Evolutionary conservation across 2,329 filamentous ascomycete genomes (phyloP), one percentile per base, ranked within the genome.

Genomic region (Nothopassalora personata): DNA sequence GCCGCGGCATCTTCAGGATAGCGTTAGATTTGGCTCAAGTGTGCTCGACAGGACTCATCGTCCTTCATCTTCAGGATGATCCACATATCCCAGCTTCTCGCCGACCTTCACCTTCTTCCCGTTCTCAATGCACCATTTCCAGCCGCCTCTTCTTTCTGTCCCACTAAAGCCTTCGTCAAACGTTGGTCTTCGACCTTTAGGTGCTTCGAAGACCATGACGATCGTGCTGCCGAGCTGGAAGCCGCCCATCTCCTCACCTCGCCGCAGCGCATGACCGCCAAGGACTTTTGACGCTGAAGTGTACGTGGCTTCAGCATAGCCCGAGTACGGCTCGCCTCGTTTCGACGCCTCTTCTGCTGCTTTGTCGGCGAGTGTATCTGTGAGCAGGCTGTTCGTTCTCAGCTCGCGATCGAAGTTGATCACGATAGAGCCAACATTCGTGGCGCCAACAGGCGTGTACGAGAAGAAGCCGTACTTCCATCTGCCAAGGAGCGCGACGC

Each of bases 381-480:
- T 97, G 3, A 88, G 87, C 54, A 99, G 80, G 66, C 86, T 91
- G 77, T 99, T 99, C 54, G 95, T 95, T 64, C 93, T 87, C 61
- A 99, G 80, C 76, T 99, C 94, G 60, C 87, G 82, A 76, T 99
- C 95, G 74, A 99, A 99, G 77, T 99, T 97, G 79, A 99, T 85
- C 72, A 90, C 89, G 77, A 99, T 97, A 60, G 90, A 95, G 57
- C 94, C 94, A 48, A 99, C 94, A 69, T 99, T 99, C 23, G 94
- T 99, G 7, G 94, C 94, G 63, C 94, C 94, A 34, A 99, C 94
- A 13, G 95, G 92, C 0, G 91, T 93, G 77, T 91, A 97, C 66
- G 87, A 89, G 80, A 99, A 99, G 83, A 99, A 97, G 18, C 94
- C 94, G 84, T 91, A 95, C 57, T 92, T 88, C 94, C 94, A 99